Percentiles rank a stretch among this genome's conserved stretches.
Conservation (phyloP, 176 grass and related monocot genomes). For the Oryza meyeriana region DNA sequence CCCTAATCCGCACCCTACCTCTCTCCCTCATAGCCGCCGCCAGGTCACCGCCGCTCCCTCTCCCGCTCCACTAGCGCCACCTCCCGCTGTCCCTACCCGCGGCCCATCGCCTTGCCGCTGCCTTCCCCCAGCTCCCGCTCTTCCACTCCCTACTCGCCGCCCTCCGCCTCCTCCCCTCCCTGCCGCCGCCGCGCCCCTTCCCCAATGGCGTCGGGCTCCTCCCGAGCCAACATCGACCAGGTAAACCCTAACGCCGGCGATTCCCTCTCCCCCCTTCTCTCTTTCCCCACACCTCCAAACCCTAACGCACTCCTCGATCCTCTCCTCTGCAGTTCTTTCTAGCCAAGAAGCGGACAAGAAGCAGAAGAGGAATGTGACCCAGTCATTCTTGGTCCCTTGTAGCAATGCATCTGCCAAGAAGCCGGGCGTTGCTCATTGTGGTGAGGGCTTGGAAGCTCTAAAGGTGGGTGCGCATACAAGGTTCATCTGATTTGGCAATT, state of each 20-base stretch:
- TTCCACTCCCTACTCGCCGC: too few relatives aligned
- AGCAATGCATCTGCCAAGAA: conserved; percentile 54
- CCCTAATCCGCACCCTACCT: too few relatives aligned
- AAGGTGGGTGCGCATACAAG: conserved; percentile 19
- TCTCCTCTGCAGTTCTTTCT: conserved; percentile 58
- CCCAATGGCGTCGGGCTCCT: conserved; percentile 59
- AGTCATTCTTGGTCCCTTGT: conserved; percentile 36
- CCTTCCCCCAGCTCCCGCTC: too few relatives aligned
- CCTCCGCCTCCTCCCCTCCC: not conserved
- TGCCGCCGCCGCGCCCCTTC: too few relatives aligned
- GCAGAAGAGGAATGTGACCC: conserved; percentile 66
- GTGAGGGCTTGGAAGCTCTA: not conserved
- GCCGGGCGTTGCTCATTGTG: conserved; percentile 23
- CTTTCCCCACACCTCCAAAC: not conserved
- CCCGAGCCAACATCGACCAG: conserved; percentile 75
- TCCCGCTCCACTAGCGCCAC: too few relatives aligned
- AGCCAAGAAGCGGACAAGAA: conserved; percentile 64
- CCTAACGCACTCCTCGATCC: conserved; percentile 10
- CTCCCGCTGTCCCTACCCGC: too few relatives aligned
- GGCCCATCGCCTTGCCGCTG: too few relatives aligned
- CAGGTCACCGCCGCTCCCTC: too few relatives aligned
- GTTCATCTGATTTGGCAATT: not conserved
- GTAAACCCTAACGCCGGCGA: conserved; percentile 37
- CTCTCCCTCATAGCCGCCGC: too few relatives aligned
- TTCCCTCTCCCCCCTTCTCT: not conserved